Evolutionary conservation across 2,329 filamentous ascomycete species (phyloP).

Genomic region (Helotiales sp.): DNA sequence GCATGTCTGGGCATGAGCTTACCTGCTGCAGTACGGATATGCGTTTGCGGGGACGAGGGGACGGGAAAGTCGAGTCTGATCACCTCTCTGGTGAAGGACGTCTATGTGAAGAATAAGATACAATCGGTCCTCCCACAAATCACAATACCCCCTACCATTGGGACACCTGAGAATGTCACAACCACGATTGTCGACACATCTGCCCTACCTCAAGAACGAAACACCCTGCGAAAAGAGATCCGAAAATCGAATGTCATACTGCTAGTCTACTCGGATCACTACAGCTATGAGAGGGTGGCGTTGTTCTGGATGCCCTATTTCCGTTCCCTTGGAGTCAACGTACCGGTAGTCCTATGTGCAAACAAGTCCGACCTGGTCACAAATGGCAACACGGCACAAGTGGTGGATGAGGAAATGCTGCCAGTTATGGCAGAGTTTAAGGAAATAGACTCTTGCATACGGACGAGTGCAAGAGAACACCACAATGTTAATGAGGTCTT

Average conservation of each 20-base stretch:
- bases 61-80: slow-evolving; percentile 94
- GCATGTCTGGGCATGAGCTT: slow-evolving; percentile 11
- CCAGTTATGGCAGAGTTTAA: slow-evolving; percentile 98
- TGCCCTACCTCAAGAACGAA: slow-evolving; percentile 88
- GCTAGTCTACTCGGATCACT: slow-evolving; percentile 96
- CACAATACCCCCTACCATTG: slow-evolving; percentile 88
- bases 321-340: slow-evolving; percentile 95
- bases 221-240: slow-evolving; percentile 87
- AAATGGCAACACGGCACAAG: slow-evolving; percentile 75
- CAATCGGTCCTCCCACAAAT: slow-evolving; percentile 93
- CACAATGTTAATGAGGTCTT: slow-evolving; percentile 95
- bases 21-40: slow-evolving; percentile 71
- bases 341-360: slow-evolving; percentile 93
- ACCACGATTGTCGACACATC: slow-evolving; percentile 98
- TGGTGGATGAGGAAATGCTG: slow-evolving; percentile 95
- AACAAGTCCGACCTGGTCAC: slow-evolving; percentile 92
- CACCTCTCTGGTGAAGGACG: slow-evolving; percentile 93
- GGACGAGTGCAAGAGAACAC: slow-evolving; percentile 88
- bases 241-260: slow-evolving; percentile 96
- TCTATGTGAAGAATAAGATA: slow-evolving; percentile 94
- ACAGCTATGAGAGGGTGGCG: slow-evolving; percentile 96
- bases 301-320: slow-evolving; percentile 99
- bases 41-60: slow-evolving; percentile 93
- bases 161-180: slow-evolving; percentile 93
- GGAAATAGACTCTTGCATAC: slow-evolving; percentile 97